Evolutionary conservation across 1,139 yeast species (phyloP).

Genomic region (Pichia inconspicua): DNA sequence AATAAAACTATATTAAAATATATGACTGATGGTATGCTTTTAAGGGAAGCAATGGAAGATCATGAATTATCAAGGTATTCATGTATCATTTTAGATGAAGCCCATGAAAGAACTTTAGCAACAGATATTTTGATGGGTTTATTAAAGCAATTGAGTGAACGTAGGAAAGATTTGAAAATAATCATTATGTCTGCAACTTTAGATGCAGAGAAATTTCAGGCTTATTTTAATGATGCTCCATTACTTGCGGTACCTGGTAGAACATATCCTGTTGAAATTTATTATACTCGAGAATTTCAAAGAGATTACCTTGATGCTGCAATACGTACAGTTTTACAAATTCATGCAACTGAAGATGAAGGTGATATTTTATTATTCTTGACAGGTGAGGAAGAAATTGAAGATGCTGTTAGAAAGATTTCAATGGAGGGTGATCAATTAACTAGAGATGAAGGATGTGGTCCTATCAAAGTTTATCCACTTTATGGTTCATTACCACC

Average conservation of each 20-base stretch:
- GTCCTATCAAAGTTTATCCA: slow-evolving; percentile 85
- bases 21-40: slow-evolving; percentile 98
- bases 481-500: slow-evolving; percentile 96
- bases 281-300: slow-evolving; percentile 94
- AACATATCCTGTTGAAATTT: slow-evolving; percentile 94
- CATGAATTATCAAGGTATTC: slow-evolving; percentile 74
- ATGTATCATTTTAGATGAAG: slow-evolving; percentile 92
- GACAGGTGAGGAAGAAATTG: slow-evolving; percentile 98
- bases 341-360: slow-evolving; percentile 91
- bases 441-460: slow-evolving; percentile 80
- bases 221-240: slow-evolving; percentile 86
- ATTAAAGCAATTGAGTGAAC: slow-evolving; percentile 66
- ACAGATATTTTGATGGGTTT: slow-evolving; percentile 97
- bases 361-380: slow-evolving; percentile 86
- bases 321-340: slow-evolving; percentile 87
- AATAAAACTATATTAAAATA: slow-evolving; percentile 78
- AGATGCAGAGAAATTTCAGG: slow-evolving; percentile 94
- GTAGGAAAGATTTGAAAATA: slow-evolving; percentile 83
- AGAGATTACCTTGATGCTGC: slow-evolving; percentile 93
- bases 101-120: slow-evolving; percentile 94
- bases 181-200: slow-evolving; percentile 97
- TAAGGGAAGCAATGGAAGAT: slow-evolving; percentile 97
- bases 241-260: slow-evolving; percentile 95
- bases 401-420: slow-evolving; percentile 89
- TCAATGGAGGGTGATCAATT: slow-evolving; percentile 83